Evolutionary conservation across 1,284 basidiomycete genomes (phyloP).

Genomic region (Ustilago sp.): DNA sequence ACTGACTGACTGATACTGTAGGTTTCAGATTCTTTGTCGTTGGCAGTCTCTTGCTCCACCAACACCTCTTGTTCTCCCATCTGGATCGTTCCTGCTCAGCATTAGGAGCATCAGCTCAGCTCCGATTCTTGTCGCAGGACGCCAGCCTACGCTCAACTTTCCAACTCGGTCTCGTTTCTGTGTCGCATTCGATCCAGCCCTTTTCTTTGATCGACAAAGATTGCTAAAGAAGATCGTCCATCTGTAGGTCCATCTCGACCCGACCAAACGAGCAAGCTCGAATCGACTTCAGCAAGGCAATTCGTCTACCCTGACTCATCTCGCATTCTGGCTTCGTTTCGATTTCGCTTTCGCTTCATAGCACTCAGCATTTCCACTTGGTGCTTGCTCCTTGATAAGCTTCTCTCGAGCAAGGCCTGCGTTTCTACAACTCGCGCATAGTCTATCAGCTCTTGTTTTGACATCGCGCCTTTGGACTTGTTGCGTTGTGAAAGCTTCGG

Average conservation of each 20-base stretch:
- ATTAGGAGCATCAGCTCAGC: slow-evolving; percentile 16
- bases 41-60: not conserved
- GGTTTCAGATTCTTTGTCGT: slow-evolving; percentile 9
- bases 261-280: not conserved
- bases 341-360: not conserved
- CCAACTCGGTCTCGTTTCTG: not conserved
- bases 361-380: not conserved
- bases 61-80: slow-evolving; percentile 1
- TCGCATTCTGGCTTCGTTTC: slow-evolving; percentile 9
- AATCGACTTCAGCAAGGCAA: not conserved
- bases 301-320: not conserved
- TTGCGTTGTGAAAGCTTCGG: slow-evolving; percentile 1
- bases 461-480: too few relatives aligned
- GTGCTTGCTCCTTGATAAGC: not conserved
- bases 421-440: not conserved
- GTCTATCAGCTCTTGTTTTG: not conserved
- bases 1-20: not conserved
- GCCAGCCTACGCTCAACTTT: slow-evolving; percentile 16
- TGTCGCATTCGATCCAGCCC: not conserved
- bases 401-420: not conserved
- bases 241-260: not conserved
- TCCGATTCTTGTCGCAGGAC: slow-evolving; percentile 28
- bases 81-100: slow-evolving; percentile 37
- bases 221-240: not conserved
- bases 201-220: not conserved